A percentile compares a stretch with the other conserved stretches of the same genome.
Conservation (phyloP, 352 stramenopile genomes). For the Phytophthora sp. region DNA sequence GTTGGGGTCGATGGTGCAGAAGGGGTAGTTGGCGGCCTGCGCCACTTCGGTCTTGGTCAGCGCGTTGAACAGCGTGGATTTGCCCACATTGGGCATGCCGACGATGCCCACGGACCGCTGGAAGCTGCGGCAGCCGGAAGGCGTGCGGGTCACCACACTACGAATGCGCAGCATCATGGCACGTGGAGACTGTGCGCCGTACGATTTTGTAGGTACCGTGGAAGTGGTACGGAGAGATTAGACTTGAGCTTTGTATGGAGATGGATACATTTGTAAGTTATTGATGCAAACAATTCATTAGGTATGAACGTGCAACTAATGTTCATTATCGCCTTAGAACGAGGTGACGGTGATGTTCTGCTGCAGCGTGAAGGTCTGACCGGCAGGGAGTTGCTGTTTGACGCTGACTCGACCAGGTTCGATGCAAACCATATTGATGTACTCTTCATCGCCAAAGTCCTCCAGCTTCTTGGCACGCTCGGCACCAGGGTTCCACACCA, state of each 20-base stretch:
- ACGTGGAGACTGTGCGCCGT: neutral
- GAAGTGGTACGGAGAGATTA: neutral
- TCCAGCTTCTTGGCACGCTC: conserved; percentile 91
- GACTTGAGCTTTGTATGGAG: conserved; percentile 9
- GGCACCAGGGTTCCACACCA: conserved; percentile 94
- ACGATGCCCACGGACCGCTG: conserved; percentile 89
- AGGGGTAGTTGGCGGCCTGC: conserved; percentile 89
- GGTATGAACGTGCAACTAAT: too few relatives aligned
- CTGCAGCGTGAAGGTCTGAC: conserved; percentile 51
- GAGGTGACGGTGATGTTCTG: conserved; percentile 26
- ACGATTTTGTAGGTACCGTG: conserved; percentile 10
- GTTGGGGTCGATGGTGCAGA: conserved; percentile 91
- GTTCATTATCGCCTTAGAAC: conserved; percentile 14
- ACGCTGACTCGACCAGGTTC: conserved; percentile 89
- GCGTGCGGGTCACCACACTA: conserved; percentile 7
- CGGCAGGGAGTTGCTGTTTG: conserved; percentile 48
- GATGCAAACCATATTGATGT: conserved; percentile 95
- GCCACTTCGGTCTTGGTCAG: conserved; percentile 87
- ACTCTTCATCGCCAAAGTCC: conserved; percentile 96
- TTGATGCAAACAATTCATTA: too few relatives aligned
- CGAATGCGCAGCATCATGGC: conserved; percentile 27
- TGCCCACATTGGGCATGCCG: conserved; percentile 90
- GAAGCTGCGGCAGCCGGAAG: conserved; percentile 46
- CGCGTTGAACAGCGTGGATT: conserved; percentile 90
- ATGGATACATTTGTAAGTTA: conserved; percentile 17